Evolutionary conservation across 306 rosid genomes (phyloP), one percentile per base, ranked within the genome.

Genomic region (Oemleria cerasiformis): DNA sequence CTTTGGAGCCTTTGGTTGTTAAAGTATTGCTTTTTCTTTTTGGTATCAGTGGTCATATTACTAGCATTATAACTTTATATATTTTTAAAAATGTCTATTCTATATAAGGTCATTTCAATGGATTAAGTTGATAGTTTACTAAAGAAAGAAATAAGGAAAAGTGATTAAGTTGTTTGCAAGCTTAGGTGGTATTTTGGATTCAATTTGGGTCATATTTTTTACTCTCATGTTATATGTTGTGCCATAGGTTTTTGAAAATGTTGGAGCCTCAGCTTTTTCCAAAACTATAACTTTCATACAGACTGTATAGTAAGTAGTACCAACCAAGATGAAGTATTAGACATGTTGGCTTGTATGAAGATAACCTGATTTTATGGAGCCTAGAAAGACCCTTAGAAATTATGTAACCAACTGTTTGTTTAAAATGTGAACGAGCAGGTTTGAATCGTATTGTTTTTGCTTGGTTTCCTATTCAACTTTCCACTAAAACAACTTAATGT

Each of bases 1-100:
- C 87, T 84, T 84, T 69, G 84, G 85, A 82, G 85, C 80, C 79
- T 79, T 91, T 86, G 78, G 70, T 88, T 83, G 75, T 85, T 82
- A 80, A 80, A 83, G 80, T 86, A 81, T 84, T 83, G 77, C 83
- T 42, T 84, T 85, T 86, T 79, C 69, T 81, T 90, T 78, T 82
- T 83, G 76, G 77, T 79, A 65, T 68, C 68, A 69, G 64, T 71
- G 60, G 72, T 83, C 76, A 63, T 76, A 20, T 68, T 58, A 42
- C 50, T 64, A 45, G 60, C n/a, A 34, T 42, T 55, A 34, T 50
- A 17, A 13, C 65, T 12, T 41, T 34, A 5, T 21, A 5, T 47
- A 50, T 17, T 60, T 60, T 45, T 43, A n/a, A 56, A 56, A 42
- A 36, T 30, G 42, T 65, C 34, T 20, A 17, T 65, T 10, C 13